phyloP scores from a whole-genome alignment of 2,329 filamentous ascomycete species.

The Phoma sp. region DNA sequence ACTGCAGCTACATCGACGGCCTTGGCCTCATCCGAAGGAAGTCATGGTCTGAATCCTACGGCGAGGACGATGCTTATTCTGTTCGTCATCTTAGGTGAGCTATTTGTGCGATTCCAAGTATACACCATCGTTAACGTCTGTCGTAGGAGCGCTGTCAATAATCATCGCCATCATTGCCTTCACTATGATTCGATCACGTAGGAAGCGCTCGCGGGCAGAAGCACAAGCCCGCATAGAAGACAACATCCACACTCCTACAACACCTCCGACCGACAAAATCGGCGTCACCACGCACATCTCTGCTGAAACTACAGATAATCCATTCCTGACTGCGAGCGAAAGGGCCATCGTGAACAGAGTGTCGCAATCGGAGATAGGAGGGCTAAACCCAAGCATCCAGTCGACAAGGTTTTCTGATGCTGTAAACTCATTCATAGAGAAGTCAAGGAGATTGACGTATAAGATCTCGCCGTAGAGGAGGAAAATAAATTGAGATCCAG shows the following conservation, averaged over 20 bases:
- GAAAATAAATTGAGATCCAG: not conserved
- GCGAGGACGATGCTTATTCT: conserved; percentile 5
- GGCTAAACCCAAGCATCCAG: no score
- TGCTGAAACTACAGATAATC: conserved; percentile 1
- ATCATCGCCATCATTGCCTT: not conserved
- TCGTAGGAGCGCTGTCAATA: conserved; percentile 2
- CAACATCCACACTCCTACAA: not conserved
- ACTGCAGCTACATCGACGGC: not conserved
- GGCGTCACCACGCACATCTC: conserved; percentile 4
- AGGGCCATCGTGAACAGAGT: conserved; percentile 8
- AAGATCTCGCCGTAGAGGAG: conserved; percentile 16
- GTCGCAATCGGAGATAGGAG: not conserved
- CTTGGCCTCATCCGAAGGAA: not conserved
- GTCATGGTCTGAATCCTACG: not conserved
- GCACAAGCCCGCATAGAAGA: not conserved
- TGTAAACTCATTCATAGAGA: conserved; percentile 9
- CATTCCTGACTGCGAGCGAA: conserved; percentile 14
- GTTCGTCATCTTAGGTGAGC: conserved; percentile 9
- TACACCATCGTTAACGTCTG: not conserved
- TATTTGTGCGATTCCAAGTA: no score
- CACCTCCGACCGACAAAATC: not conserved
- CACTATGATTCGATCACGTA: conserved; percentile 5
- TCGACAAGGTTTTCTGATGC: conserved; percentile 3
- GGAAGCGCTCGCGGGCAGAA: not conserved
- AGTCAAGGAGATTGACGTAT: conserved; percentile 11